Conservation (phyloP, 2,329 filamentous ascomycete species). For the Domatiomyces globalis region DNA sequence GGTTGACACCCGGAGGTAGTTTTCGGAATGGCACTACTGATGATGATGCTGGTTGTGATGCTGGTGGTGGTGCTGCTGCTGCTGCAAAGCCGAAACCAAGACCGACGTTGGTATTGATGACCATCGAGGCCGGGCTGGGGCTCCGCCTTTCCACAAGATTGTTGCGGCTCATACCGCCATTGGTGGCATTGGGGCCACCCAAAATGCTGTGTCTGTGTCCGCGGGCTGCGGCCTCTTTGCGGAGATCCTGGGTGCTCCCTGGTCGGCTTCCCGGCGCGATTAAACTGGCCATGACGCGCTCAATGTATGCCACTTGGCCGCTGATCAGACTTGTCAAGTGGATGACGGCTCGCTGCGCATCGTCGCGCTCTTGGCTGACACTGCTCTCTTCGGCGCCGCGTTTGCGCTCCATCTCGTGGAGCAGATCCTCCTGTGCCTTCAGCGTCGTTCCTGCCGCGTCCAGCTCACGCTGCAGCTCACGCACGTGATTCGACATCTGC, state of each 20-base stretch:
- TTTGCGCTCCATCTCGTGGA: slow-evolving; percentile 92
- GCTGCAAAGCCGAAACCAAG: background rate
- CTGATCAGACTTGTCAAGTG: slow-evolving; percentile 88
- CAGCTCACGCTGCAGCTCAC: slow-evolving; percentile 93
- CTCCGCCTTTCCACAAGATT: slow-evolving; percentile 3
- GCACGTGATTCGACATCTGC: slow-evolving; percentile 69
- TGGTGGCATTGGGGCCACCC: slow-evolving; percentile 5
- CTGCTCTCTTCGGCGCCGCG: slow-evolving; percentile 62
- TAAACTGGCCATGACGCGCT: slow-evolving; percentile 86
- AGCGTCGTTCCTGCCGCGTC: slow-evolving; percentile 92
- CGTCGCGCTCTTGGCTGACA: slow-evolving; percentile 62
- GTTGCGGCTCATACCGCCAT: background rate
- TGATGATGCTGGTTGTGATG: slow-evolving; percentile 25
- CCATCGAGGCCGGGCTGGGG: background rate
- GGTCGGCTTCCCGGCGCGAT: slow-evolving; percentile 60
- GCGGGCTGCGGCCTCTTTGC: background rate
- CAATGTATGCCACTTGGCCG: slow-evolving; percentile 94
- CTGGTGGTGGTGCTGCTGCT: background rate
- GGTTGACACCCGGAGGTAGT: background rate
- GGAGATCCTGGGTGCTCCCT: slow-evolving; percentile 34
- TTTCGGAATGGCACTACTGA: slow-evolving; percentile 18
- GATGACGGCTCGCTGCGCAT: slow-evolving; percentile 89
- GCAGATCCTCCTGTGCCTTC: slow-evolving; percentile 93
- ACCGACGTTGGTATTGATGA: background rate
- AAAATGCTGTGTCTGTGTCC: slow-evolving; percentile 6